Evolutionary conservation across 208 protist genomes (phyloP), one percentile per base, ranked within the genome.

Genomic region (Leishmania gerbilli): DNA sequence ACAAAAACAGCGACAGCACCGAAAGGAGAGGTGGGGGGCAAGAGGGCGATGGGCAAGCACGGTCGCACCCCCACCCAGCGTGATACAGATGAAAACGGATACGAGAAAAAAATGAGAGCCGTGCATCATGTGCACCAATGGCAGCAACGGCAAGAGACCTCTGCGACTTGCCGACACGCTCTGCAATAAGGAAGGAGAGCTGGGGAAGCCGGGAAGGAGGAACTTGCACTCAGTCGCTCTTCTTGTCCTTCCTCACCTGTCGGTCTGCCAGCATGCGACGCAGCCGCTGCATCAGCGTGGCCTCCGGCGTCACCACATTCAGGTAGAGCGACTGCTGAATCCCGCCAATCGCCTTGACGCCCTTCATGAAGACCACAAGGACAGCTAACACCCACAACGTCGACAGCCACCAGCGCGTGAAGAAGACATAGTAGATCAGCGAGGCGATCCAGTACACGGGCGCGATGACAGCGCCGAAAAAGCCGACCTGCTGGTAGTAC

Each of bases 271-370:
- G 58, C 74, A 58, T 69, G n/a, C 53, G 77, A 0, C 80, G 77
- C 68, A 84, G 58, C 40, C 68, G 74, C 49, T 84, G 76, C 80
- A 84, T 58, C 65, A 53, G 45, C 62, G 81, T 82, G 53, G 77
- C 58, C 56, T 82, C 78, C 40, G 82, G 78, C 19, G 77, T 19
- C 49, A 81, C 69, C 74, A 62, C 60, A 17, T 79, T 69, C 67
- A 87, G 55, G 47, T 82, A 71, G n/a, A 87, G 77, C 4, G 68
- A 49, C 65, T 67, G 62, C 77, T 87, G 84, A 60, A 87, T 2
- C 13, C 81, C 80, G 40, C 81, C 81, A 21, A 75, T 27, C 3
- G 69, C 76, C n/a, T 69, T 74, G 17, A 82, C 34, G 11, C 37
- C 69, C 64, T 60, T 82, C 31, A 45, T 47, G 37, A 75, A 84